Percentiles rank a stretch among this genome's conserved stretches.
phyloP scores from a whole-genome alignment of 2,329 filamentous ascomycete genomes.

The Thermoascus crustaceus region DNA sequence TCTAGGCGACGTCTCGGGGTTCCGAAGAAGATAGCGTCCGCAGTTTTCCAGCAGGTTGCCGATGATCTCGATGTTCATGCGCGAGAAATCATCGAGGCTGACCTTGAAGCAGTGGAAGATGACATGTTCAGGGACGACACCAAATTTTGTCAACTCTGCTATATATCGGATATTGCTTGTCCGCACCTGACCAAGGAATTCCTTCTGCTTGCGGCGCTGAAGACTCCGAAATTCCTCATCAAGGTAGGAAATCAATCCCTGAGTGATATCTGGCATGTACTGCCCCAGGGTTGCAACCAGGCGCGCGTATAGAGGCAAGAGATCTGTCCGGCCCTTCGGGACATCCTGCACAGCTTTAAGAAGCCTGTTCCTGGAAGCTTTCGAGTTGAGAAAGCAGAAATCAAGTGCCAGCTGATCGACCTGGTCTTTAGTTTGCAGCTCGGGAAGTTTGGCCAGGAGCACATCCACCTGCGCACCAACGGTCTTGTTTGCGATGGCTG shows the following conservation, averaged over 20 bases:
- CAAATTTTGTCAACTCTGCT: conserved; percentile 94
- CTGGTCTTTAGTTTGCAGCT: conserved; percentile 81
- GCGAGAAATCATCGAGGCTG: conserved; percentile 91
- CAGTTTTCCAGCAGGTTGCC: conserved; percentile 95
- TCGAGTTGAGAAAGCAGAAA: conserved; percentile 97
- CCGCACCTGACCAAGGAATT: conserved; percentile 89
- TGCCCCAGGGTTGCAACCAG: conserved; percentile 86
- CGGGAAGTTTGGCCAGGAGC: conserved; percentile 76
- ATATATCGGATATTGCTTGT: conserved; percentile 96
- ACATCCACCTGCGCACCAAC: conserved; percentile 95
- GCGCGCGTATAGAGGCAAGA: conserved; percentile 85
- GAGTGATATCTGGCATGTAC: conserved; percentile 90
- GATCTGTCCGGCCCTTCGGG: conserved; percentile 84
- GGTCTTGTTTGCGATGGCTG: conserved; percentile 93
- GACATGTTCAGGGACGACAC: conserved; percentile 94
- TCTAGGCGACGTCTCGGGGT: conserved; percentile 81
- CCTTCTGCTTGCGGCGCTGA: conserved; percentile 93
- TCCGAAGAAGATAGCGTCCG: conserved; percentile 85
- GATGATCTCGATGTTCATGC: conserved; percentile 99
- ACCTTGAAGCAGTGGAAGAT: conserved; percentile 99
- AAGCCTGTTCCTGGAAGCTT: conserved; percentile 88
- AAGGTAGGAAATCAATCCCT: conserved; percentile 81
- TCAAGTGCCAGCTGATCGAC: conserved; percentile 91
- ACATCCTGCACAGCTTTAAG: conserved; percentile 91
- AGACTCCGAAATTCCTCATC: conserved; percentile 96